Evolutionary conservation across 495 filamentous ascomycete genomes (phyloP).

Genomic region (Neurospora sp.): DNA sequence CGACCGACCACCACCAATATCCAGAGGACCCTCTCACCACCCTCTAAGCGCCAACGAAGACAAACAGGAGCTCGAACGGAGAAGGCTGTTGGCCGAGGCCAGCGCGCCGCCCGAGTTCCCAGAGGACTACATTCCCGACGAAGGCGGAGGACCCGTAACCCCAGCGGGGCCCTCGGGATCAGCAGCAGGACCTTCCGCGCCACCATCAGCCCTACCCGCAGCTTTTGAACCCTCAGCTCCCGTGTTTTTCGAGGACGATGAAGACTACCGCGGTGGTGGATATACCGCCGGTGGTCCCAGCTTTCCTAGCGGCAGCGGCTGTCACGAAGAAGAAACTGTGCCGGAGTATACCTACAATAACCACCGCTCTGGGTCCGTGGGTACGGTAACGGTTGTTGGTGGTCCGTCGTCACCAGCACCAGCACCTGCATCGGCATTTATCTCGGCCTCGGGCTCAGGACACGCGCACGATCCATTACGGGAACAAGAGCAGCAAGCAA

Average conservation of each 20-base stretch:
- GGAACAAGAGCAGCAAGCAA: background rate
- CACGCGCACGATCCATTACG: background rate
- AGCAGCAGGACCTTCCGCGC: constrained; percentile 7
- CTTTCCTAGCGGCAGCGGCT: background rate
- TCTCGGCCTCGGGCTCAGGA: background rate
- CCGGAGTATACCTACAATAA: background rate
- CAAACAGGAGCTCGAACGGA: constrained; percentile 76
- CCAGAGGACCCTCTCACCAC: background rate
- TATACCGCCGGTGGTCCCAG: background rate
- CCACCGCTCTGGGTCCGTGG: background rate
- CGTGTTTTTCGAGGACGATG: constrained; percentile 52
- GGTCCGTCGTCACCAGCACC: background rate
- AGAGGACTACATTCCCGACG: constrained; percentile 33
- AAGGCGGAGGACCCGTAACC: constrained; percentile 7
- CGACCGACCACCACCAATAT: background rate
- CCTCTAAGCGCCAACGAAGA: constrained; percentile 44
- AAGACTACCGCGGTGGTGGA: constrained; percentile 23
- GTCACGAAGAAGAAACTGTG: background rate
- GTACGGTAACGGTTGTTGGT: background rate
- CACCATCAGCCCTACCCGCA: constrained; percentile 3
- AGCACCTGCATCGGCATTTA: background rate
- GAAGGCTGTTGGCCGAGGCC: constrained; percentile 57
- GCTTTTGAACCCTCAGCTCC: constrained; percentile 53
- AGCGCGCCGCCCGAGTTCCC: constrained; percentile 54
- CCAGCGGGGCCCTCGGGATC: constrained; percentile 3